Evolutionary conservation across 164 flowering plant genomes (phyloP).

Genomic region (Kingdonia uniflora): DNA sequence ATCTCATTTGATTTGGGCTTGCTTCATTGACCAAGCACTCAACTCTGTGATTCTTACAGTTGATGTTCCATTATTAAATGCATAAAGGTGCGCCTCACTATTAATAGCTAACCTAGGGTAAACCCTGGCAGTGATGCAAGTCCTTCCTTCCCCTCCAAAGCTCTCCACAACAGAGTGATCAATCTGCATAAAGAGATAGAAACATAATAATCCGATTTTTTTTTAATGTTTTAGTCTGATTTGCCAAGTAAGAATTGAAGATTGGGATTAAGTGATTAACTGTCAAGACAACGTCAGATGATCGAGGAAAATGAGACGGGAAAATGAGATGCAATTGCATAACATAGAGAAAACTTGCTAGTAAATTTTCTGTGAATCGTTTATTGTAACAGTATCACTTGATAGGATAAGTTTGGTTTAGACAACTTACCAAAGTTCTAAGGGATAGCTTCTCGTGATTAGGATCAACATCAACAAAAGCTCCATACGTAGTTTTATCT

Average conservation of each 20-base stretch:
- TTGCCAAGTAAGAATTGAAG: too few species aligned
- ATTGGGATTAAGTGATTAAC: too few species aligned
- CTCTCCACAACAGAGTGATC: slow-evolving; percentile 31
- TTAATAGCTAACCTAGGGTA: slow-evolving; percentile 25
- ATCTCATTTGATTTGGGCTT: slow-evolving; percentile 14
- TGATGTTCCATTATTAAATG: slow-evolving; percentile 25
- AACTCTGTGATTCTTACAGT: slow-evolving; percentile 13
- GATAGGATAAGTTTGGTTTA: too few species aligned
- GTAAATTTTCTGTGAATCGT: too few species aligned
- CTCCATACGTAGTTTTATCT: slow-evolving; percentile 18
- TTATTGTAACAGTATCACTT: too few species aligned
- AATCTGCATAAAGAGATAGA: slow-evolving; percentile 18
- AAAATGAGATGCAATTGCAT: too few species aligned
- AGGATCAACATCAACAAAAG: slow-evolving; percentile 21
- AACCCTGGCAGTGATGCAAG: slow-evolving; percentile 23
- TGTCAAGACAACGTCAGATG: too few species aligned
- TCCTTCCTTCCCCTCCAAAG: slow-evolving; percentile 28
- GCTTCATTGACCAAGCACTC: slow-evolving; percentile 28
- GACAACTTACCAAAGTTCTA: too few species aligned
- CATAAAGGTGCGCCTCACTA: slow-evolving; percentile 20
- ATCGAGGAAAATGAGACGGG: too few species aligned
- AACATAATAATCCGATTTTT: too few species aligned
- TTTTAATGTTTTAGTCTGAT: not conserved
- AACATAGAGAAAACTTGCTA: too few species aligned
- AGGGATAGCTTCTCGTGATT: slow-evolving; percentile 19